Percentiles rank a stretch among this genome's conserved stretches.
Conservation (phyloP, 805 yeast genomes). For the Candida multigemmis region DNA sequence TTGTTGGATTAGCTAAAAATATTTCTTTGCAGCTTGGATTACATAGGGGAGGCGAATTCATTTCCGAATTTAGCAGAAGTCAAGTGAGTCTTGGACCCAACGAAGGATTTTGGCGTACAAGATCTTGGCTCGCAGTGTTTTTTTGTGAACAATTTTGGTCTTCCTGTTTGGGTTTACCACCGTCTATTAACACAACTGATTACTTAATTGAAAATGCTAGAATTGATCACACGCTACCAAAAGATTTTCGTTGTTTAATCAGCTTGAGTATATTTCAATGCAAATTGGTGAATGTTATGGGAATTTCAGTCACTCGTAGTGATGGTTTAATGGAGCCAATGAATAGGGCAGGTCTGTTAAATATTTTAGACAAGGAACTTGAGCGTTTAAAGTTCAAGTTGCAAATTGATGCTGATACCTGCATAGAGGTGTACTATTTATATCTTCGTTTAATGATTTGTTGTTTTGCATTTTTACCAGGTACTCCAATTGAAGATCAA, state of each 20-base stretch:
- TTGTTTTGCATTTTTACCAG: slow-evolving; percentile 85
- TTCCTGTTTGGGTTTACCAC: slow-evolving; percentile 78
- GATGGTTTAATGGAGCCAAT: slow-evolving; percentile 85
- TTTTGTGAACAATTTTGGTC: slow-evolving; percentile 90
- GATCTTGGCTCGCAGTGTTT: slow-evolving; percentile 86
- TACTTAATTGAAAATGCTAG: slow-evolving; percentile 74
- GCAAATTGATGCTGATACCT: slow-evolving; percentile 52
- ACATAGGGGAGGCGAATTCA: slow-evolving; percentile 81
- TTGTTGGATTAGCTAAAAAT: slow-evolving; percentile 78
- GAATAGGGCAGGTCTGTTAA: slow-evolving; percentile 70
- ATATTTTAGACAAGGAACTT: slow-evolving; percentile 71
- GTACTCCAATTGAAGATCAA: slow-evolving; percentile 80
- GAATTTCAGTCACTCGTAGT: slow-evolving; percentile 72
- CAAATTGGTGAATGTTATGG: slow-evolving; percentile 77
- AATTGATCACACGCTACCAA: slow-evolving; percentile 56
- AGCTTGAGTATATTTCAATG: slow-evolving; percentile 76
- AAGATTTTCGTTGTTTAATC: slow-evolving; percentile 61
- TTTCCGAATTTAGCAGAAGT: slow-evolving; percentile 81
- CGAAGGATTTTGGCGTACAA: slow-evolving; percentile 89
- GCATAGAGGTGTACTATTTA: slow-evolving; percentile 68
- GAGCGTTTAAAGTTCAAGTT: slow-evolving; percentile 61
- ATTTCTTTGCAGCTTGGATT: slow-evolving; percentile 80
- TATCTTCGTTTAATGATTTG: slow-evolving; percentile 78
- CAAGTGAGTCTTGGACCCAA: slow-evolving; percentile 78
- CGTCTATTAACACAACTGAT: slow-evolving; percentile 71